These are phyloP conservation scores for Yamadazyma membranifaciens DNA, from an alignment of 1,139 yeast genomes.

Conservation along the genomic window DNA sequence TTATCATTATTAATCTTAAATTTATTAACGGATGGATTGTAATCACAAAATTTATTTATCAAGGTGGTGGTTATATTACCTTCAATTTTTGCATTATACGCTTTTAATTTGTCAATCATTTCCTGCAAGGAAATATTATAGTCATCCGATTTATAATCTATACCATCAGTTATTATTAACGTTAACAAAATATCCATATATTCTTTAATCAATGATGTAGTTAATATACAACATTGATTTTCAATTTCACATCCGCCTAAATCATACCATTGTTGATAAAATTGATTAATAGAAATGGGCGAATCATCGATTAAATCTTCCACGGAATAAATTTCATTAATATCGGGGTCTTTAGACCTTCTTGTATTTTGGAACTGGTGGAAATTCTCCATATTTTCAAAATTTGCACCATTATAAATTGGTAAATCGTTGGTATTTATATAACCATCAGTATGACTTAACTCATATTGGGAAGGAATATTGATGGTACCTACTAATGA, in stretches of 20 bases:
- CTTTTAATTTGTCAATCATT: not conserved
- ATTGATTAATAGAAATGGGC: constrained; percentile 58
- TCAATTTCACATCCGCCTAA: constrained; percentile 57
- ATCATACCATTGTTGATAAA: constrained; percentile 49
- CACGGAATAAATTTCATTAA: constrained; percentile 20
- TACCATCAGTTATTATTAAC: constrained; percentile 44
- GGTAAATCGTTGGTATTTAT: constrained; percentile 50
- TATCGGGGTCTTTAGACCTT: too few relatives aligned
- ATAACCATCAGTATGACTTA: constrained; percentile 37
- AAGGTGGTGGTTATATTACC: constrained; percentile 8
- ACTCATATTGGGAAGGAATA: constrained; percentile 49
- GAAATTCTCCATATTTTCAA: not conserved
- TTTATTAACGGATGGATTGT: constrained; percentile 5
- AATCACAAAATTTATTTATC: constrained; percentile 11
- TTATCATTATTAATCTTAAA: constrained; percentile 33
- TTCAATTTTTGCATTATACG: not conserved
- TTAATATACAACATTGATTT: constrained; percentile 28
- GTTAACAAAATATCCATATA: constrained; percentile 46
- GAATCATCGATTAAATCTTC: constrained; percentile 42
- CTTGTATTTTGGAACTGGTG: not conserved
- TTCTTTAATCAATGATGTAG: constrained; percentile 24
- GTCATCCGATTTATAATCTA: constrained; percentile 21
- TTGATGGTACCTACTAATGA: constrained; percentile 40
- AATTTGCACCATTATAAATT: constrained; percentile 26
- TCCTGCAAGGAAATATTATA: constrained; percentile 1